Evolutionary conservation across 139 green algal genomes (phyloP).

Genomic region (Tetradesmus obliquus): DNA sequence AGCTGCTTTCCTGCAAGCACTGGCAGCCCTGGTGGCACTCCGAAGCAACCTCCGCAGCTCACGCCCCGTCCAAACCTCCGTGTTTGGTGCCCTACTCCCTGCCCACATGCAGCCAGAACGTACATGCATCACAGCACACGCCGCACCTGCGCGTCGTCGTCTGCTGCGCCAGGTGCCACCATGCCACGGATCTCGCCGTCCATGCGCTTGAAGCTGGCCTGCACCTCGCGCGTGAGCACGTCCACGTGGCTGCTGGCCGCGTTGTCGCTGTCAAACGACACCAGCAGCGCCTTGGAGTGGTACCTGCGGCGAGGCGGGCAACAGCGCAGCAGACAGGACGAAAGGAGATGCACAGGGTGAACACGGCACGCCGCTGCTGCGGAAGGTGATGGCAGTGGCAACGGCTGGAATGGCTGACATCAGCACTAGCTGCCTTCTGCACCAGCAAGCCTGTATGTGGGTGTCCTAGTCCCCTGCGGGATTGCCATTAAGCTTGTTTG

Average conservation of each 20-base stretch:
- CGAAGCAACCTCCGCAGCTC: not conserved
- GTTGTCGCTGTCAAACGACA: conserved; percentile 67
- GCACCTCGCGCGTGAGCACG: conserved; percentile 65
- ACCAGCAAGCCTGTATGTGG: not conserved
- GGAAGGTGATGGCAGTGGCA: not conserved
- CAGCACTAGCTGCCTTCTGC: not conserved
- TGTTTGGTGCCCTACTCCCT: no score
- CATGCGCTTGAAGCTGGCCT: conserved; percentile 58
- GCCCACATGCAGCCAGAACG: no score
- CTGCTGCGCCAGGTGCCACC: not conserved
- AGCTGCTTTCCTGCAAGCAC: not conserved
- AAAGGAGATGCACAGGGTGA: not conserved
- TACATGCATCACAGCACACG: not conserved
- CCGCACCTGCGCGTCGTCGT: conserved; percentile 37
- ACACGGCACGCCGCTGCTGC: no score
- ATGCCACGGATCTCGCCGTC: conserved; percentile 65
- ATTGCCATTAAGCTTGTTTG: no score
- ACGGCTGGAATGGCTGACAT: not conserved
- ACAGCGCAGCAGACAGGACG: not conserved
- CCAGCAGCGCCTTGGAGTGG: conserved; percentile 67
- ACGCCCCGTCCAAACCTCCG: not conserved
- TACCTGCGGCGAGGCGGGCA: conserved; percentile 44
- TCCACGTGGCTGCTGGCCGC: conserved; percentile 53
- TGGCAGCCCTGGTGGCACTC: not conserved
- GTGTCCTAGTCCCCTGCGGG: not conserved